Evolutionary conservation across 768 basidiomycete genomes (phyloP).

Genomic region (Lanmaoa pseudosensibilis): DNA sequence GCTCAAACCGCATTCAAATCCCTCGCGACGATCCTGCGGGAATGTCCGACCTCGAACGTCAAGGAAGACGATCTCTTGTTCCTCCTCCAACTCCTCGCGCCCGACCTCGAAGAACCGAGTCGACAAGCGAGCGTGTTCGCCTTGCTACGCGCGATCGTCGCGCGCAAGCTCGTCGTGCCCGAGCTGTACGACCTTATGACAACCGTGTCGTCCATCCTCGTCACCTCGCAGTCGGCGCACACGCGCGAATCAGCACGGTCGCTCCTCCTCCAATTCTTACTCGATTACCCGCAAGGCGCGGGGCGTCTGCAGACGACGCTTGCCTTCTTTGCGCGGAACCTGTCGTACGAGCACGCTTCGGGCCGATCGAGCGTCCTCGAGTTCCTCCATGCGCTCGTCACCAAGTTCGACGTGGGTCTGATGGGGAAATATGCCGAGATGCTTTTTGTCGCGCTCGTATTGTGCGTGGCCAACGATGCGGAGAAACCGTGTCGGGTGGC

Average conservation of each 20-base stretch:
- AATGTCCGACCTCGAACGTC: slow-evolving; percentile 74
- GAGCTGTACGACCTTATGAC: slow-evolving; percentile 99
- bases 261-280: slow-evolving; percentile 87
- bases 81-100: slow-evolving; percentile 80
- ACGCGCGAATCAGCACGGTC: slow-evolving; percentile 91
- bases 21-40: slow-evolving; percentile 86
- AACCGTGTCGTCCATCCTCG: slow-evolving; percentile 85
- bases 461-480: slow-evolving; percentile 93
- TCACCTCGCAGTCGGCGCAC: slow-evolving; percentile 87
- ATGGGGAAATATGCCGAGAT: slow-evolving; percentile 82
- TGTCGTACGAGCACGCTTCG: slow-evolving; percentile 87
- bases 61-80: slow-evolving; percentile 88
- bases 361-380: slow-evolving; percentile 95
- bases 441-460: slow-evolving; percentile 87
- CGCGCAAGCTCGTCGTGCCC: slow-evolving; percentile 88
- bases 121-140: slow-evolving; percentile 86
- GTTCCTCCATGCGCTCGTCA: slow-evolving; percentile 76
- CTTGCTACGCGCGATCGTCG: slow-evolving; percentile 86
- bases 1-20: slow-evolving; percentile 87
- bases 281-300: slow-evolving; percentile 96
- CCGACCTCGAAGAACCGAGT: slow-evolving; percentile 87
- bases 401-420: slow-evolving; percentile 78
- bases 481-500: slow-evolving; percentile 87
- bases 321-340: slow-evolving; percentile 88
- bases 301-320: slow-evolving; percentile 86